These are phyloP conservation scores for Aspergillus campestris DNA, from an alignment of 495 filamentous ascomycete genomes.

Conservation along the genomic window DNA sequence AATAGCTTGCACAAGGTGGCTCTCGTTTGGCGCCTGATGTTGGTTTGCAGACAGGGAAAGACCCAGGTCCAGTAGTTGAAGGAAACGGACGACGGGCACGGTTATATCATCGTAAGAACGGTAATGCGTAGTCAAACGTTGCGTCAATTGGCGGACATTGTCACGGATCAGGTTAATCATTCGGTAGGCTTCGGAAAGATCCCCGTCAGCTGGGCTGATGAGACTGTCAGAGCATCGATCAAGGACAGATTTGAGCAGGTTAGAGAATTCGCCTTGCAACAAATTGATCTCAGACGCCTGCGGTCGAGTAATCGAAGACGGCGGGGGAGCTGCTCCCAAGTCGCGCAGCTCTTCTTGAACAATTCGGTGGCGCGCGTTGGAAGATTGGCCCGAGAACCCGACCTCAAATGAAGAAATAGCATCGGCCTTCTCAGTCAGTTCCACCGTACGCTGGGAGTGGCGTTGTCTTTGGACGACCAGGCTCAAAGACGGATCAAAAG, in stretches of 20 bases:
- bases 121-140: slow-evolving; percentile 56
- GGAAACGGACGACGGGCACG: slow-evolving; percentile 67
- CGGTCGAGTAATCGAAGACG: slow-evolving; percentile 67
- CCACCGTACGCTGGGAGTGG: slow-evolving; percentile 45
- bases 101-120: slow-evolving; percentile 78
- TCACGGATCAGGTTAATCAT: slow-evolving; percentile 51
- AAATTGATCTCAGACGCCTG: slow-evolving; percentile 52
- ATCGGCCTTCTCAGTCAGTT: slow-evolving; percentile 47
- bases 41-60: slow-evolving; percentile 47
- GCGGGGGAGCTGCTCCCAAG: slow-evolving; percentile 53
- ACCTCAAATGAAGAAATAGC: slow-evolving; percentile 57
- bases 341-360: slow-evolving; percentile 48
- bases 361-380: slow-evolving; percentile 52
- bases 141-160: slow-evolving; percentile 62
- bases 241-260: slow-evolving; percentile 59
- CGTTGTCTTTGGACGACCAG: slow-evolving; percentile 63
- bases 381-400: slow-evolving; percentile 56
- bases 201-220: slow-evolving; percentile 13
- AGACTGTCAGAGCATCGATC: slow-evolving; percentile 42
- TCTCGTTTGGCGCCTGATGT: slow-evolving; percentile 12
- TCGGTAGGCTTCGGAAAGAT: slow-evolving; percentile 15
- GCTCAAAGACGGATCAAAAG: slow-evolving; percentile 77
- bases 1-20: slow-evolving; percentile 28
- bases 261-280: slow-evolving; percentile 77
- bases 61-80: slow-evolving; percentile 72